A percentile compares a stretch with the other conserved stretches of the same genome.
These are phyloP conservation scores for Prunus mira DNA, from an alignment of 306 rosid genomes.

Conservation along the genomic window DNA sequence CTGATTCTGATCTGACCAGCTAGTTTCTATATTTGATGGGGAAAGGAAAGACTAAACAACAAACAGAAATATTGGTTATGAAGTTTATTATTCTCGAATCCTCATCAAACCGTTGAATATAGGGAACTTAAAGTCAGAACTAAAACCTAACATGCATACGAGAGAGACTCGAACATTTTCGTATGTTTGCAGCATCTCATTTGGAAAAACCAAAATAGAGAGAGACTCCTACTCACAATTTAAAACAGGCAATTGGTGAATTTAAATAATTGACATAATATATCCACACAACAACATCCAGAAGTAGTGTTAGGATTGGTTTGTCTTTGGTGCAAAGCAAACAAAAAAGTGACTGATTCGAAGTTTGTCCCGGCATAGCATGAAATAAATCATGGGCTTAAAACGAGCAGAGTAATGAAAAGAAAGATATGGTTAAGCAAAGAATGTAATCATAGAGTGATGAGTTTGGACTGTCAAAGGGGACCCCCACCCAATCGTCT, in stretches of 20 bases:
- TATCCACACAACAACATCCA: not conserved
- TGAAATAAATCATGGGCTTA: not conserved
- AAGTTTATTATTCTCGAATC: no score
- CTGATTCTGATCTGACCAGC: no score
- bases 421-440: constrained; percentile 13
- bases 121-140: no score
- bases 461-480: not conserved
- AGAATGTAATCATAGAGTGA: constrained; percentile 10
- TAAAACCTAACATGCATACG: no score
- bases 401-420: not conserved
- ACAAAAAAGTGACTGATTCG: not conserved
- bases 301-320: not conserved
- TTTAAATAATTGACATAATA: not conserved
- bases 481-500: not conserved
- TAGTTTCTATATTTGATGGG: no score
- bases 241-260: not conserved
- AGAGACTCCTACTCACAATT: no score
- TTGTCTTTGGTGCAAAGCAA: constrained; percentile 2
- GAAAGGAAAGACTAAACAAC: no score
- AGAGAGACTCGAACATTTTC: no score
- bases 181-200: no score
- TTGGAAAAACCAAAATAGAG: no score
- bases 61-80: no score
- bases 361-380: not conserved
- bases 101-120: no score